Evolutionary conservation across 768 basidiomycete species (phyloP), one percentile per base, ranked within the genome.

Genomic region (Russula compacta): DNA sequence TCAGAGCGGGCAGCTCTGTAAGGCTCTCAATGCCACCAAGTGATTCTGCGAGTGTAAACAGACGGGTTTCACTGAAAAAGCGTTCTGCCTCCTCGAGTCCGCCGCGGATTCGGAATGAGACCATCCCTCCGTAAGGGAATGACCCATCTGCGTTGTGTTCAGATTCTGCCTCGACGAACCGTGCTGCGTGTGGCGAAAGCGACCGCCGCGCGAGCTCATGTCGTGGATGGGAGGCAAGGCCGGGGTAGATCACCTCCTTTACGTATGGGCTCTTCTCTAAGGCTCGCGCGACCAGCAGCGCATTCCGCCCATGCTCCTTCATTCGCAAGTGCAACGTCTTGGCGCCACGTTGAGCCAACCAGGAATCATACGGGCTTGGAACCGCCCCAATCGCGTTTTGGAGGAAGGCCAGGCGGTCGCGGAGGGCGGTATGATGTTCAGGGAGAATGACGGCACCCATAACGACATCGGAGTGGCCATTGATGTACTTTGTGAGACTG

Each of bases 21-120:
- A 98, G 74, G 71, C 85, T 87, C 79, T 98, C 95, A 5, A 97
- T 91, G 0, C 95, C 95, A 1, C 95, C 95, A 5, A 98, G 74
- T 32, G 83, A 85, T 79, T 95, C 95, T 0, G 94, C 95, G 12
- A 98, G 77, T 29, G 85, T 79, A 68, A 94, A 93, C 38, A 95
- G 69, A 32, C 81, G 72, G 5, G 84, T 78, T 0, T 80, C 71
- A 0, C 81, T 82, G 58, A 95, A 70, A 75, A 97, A 94, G 61
- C 68, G 75, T 53, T 86, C 80, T 2, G 89, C 86, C 63, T 81
- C 78, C 49, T 61, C 68, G 33, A 74, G 71, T 1, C 83, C 79
- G 19, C 79, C 75, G 43, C 75, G 72, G 52, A 87, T 79, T 1
- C 83, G 74, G 74, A 87, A 86, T 6, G 86, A 83, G 55, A 98